These are phyloP conservation scores for Fusarium gaditjirri DNA, from an alignment of 2,329 filamentous ascomycete species.

Conservation along the genomic window DNA sequence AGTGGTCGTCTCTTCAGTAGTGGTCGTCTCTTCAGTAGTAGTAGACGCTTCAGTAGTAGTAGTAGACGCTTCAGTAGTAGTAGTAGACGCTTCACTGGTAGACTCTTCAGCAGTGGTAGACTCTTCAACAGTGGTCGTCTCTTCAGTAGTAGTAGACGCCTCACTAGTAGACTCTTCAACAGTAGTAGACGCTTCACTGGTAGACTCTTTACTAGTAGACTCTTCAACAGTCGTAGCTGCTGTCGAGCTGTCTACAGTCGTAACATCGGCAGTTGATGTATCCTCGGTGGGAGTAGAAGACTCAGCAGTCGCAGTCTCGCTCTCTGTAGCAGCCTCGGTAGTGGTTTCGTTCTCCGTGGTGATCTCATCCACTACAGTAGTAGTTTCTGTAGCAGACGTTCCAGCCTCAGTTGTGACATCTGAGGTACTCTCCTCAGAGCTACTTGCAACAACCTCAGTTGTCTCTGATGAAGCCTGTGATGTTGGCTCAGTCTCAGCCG, in stretches of 20 bases:
- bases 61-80: neutral
- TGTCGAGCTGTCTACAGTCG: neutral
- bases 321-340: neutral
- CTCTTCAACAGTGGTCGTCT: neutral
- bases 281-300: neutral
- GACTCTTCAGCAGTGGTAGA: no score
- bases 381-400: neutral
- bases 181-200: no score
- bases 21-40: no score
- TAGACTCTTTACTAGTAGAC: no score
- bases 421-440: neutral
- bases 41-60: no score
- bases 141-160: no score
- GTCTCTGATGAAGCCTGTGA: neutral
- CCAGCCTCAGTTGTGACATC: neutral
- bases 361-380: neutral
- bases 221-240: neutral
- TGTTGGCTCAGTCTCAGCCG: rapidly evolving
- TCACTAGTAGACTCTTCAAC: no score
- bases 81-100: no score
- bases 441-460: neutral
- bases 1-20: no score
- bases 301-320: neutral
- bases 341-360: neutral
- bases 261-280: neutral